A percentile compares a stretch with the other conserved stretches of the same genome.
These are phyloP conservation scores for Musa schizocarpa DNA, from an alignment of 176 grass and related monocot species.

Conservation along the genomic window DNA sequence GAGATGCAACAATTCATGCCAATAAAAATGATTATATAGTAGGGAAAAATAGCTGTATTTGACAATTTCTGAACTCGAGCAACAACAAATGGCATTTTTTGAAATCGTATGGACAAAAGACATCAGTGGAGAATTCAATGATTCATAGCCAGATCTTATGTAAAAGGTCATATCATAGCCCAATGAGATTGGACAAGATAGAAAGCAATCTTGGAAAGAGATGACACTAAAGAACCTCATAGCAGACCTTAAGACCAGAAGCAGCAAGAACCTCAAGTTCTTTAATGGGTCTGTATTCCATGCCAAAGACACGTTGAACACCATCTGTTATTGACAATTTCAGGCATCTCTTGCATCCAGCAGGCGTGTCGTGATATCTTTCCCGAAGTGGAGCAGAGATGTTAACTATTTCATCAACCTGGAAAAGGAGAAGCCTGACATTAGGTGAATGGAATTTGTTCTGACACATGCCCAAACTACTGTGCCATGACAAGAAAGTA, in stretches of 20 bases:
- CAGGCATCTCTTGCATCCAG: conserved; percentile 65
- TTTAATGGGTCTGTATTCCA: conserved; percentile 85
- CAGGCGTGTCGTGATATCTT: conserved; percentile 50
- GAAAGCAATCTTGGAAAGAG: conserved; percentile 7
- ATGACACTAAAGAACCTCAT: conserved; percentile 13
- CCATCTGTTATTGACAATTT: conserved; percentile 96
- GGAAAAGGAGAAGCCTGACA: background rate
- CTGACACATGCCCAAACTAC: background rate
- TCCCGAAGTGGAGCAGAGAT: conserved; percentile 70
- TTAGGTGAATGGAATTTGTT: background rate
- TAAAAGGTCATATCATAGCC: background rate
- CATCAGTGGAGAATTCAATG: background rate
- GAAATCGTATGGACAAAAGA: background rate
- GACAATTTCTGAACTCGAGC: background rate
- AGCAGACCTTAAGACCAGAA: conserved; percentile 80
- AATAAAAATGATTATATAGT: background rate
- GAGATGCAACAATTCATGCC: background rate
- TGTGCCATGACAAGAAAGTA: background rate
- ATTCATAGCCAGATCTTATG: background rate
- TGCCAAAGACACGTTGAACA: conserved; percentile 55
- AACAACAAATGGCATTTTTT: background rate
- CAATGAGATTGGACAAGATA: background rate
- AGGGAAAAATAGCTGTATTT: background rate
- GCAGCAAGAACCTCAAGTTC: conserved; percentile 72
- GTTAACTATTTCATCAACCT: conserved; percentile 94